Evolutionary conservation across 345 rosid genomes (phyloP).

Genomic region (Anacardium occidentale): DNA sequence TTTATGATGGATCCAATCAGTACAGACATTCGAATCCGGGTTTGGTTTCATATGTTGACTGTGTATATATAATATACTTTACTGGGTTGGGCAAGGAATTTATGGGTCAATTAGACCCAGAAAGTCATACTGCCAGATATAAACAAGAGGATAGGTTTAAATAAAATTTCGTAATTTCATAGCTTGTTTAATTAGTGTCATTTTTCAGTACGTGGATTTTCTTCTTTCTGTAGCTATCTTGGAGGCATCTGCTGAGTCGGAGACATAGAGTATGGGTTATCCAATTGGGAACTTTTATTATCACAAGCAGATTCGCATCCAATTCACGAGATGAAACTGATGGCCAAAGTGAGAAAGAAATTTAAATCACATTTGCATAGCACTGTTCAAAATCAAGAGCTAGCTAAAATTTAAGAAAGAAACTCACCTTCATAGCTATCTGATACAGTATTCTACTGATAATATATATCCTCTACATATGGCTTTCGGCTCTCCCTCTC

Average conservation of each 20-base stretch:
- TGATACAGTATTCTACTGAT: not conserved
- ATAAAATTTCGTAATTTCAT: not conserved
- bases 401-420: no score
- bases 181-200: no score
- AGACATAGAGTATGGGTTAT: slow-evolving; percentile 34
- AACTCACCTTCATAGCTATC: not conserved
- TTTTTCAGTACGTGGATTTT: not conserved
- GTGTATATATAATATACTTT: no score
- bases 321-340: slow-evolving; percentile 14
- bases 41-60: not conserved
- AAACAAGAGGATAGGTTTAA: not conserved
- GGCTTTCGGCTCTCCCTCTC: not conserved
- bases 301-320: slow-evolving; percentile 25
- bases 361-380: not conserved
- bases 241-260: slow-evolving; percentile 50
- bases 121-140: no score
- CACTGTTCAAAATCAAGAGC: no score
- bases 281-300: slow-evolving; percentile 43
- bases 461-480: not conserved
- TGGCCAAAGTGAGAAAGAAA: not conserved
- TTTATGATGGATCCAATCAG: no score
- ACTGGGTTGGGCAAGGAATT: not conserved
- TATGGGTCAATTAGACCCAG: not conserved
- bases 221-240: slow-evolving; percentile 32
- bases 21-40: not conserved